Conservation (phyloP, 2,329 filamentous ascomycete species). For the Thielaviopsis populi region DNA sequence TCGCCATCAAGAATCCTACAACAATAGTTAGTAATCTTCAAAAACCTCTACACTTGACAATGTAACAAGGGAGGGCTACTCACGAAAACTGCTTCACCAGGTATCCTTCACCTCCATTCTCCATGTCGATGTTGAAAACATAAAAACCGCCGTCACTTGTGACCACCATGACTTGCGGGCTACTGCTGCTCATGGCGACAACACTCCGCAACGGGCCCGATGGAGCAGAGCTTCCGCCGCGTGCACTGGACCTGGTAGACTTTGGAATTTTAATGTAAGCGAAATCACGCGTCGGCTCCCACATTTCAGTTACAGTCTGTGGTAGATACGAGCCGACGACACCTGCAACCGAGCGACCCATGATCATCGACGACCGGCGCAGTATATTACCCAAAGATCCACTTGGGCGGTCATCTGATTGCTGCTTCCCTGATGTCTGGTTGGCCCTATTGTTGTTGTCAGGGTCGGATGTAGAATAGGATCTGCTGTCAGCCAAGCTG, state of each 20-base stretch:
- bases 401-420: not conserved
- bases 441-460: not conserved
- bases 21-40: not conserved
- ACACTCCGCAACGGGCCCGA: constrained; percentile 57
- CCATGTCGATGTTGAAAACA: constrained; percentile 88
- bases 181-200: constrained; percentile 92
- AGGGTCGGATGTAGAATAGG: not conserved
- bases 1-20: not conserved
- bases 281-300: constrained; percentile 90
- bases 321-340: constrained; percentile 86
- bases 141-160: constrained; percentile 93
- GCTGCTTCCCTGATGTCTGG: not conserved
- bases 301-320: constrained; percentile 90
- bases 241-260: constrained; percentile 21
- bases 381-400: constrained; percentile 82
- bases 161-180: constrained; percentile 93
- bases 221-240: constrained; percentile 23
- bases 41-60: constrained; percentile 47
- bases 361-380: constrained; percentile 85
- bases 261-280: constrained; percentile 90
- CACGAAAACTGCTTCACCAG: constrained; percentile 65
- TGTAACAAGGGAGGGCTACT: not conserved
- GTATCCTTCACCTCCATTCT: constrained; percentile 82
- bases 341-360: constrained; percentile 75
- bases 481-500: constrained; percentile 16